phyloP scores from a whole-genome alignment of 257 asterid genomes.

The Paulownia fortunei region DNA sequence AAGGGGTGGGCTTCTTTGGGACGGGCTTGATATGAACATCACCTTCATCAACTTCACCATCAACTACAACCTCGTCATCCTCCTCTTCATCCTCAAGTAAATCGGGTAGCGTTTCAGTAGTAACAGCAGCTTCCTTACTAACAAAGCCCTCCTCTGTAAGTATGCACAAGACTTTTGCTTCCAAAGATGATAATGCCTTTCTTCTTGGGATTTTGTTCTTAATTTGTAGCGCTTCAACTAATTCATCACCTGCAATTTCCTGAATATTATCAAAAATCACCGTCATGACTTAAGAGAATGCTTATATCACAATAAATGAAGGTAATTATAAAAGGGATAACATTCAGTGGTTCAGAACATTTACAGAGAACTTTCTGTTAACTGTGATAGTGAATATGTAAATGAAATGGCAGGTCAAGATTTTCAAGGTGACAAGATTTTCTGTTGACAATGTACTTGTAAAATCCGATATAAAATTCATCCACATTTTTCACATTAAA shows the following conservation, averaged over 20 bases:
- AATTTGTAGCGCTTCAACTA: constrained; percentile 82
- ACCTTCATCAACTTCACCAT: constrained; percentile 99
- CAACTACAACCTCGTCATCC: constrained; percentile 92
- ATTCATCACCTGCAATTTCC: constrained; percentile 94
- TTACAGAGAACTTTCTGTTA: not conserved
- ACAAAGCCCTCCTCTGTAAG: constrained; percentile 93
- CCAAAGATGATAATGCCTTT: constrained; percentile 75
- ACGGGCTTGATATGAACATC: constrained; percentile 91
- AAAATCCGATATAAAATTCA: not conserved
- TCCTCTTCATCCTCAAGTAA: constrained; percentile 84
- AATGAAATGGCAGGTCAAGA: constrained; percentile 7
- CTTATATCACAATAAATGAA: constrained; percentile 19
- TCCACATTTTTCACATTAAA: not conserved
- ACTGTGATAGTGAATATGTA: not conserved
- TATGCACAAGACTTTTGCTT: constrained; percentile 72
- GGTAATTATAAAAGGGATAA: constrained; percentile 5
- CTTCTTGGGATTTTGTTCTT: constrained; percentile 89
- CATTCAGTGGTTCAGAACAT: constrained; percentile 16
- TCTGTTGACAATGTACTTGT: not conserved
- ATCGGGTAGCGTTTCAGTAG: constrained; percentile 67
- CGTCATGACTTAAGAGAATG: constrained; percentile 36
- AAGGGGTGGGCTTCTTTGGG: constrained; percentile 56
- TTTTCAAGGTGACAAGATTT: not conserved
- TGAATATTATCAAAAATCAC: constrained; percentile 49
- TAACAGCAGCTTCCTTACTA: constrained; percentile 59